Conservation (phyloP, 805 yeast genomes). For the Grigorovia humatica region DNA sequence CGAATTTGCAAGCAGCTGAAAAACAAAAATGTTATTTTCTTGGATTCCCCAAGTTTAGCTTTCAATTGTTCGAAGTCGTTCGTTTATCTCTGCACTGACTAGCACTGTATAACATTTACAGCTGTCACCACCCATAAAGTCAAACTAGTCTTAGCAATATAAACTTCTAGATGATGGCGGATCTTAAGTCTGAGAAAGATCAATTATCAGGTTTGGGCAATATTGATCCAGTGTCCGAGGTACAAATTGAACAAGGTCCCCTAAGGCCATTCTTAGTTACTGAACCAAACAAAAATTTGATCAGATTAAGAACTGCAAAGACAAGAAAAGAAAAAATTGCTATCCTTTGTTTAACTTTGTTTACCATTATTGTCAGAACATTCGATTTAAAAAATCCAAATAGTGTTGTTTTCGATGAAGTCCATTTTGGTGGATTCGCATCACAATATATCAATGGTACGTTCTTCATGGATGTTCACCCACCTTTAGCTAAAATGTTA, state of each 20-base stretch:
- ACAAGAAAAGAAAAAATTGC: slow-evolving; percentile 32
- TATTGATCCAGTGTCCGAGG: slow-evolving; percentile 35
- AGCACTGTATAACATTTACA: no score
- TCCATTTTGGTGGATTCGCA: slow-evolving; percentile 95
- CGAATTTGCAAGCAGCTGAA: no score
- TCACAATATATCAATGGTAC: slow-evolving; percentile 58
- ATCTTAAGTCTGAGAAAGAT: slow-evolving; percentile 25
- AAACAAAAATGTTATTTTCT: no score
- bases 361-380: slow-evolving; percentile 53
- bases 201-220: neutral
- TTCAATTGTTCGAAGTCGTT: no score
- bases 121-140: no score
- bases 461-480: slow-evolving; percentile 67
- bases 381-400: slow-evolving; percentile 54
- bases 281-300: slow-evolving; percentile 35
- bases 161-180: neutral
- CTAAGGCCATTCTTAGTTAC: slow-evolving; percentile 46
- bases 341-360: slow-evolving; percentile 35
- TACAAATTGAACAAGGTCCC: slow-evolving; percentile 40
- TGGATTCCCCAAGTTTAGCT: no score
- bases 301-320: slow-evolving; percentile 33
- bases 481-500: slow-evolving; percentile 69
- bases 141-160: no score
- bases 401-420: slow-evolving; percentile 87
- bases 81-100: no score